These are phyloP conservation scores for Plasmodium gaboni DNA, from an alignment of 169 alveolate genomes.

Conservation along the genomic window DNA sequence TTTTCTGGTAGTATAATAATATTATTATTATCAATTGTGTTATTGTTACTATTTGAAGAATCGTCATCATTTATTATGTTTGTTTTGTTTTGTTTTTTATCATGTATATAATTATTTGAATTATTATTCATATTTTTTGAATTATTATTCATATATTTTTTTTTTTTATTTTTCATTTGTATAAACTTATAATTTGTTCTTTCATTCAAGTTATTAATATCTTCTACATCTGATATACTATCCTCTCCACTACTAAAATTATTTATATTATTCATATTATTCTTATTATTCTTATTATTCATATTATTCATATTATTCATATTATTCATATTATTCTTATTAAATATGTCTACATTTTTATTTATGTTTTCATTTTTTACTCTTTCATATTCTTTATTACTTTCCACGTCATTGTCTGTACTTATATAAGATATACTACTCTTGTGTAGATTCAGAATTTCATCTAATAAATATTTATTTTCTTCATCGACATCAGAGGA, in stretches of 20 bases:
- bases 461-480: not conserved
- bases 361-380: too few relatives aligned
- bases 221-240: constrained; percentile 52
- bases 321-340: not conserved
- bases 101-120: not conserved
- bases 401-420: too few relatives aligned
- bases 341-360: too few relatives aligned
- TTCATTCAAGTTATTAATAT: constrained; percentile 42
- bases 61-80: constrained; percentile 1
- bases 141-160: not conserved
- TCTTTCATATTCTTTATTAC: too few relatives aligned
- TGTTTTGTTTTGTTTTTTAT: not conserved
- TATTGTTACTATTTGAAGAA: not conserved
- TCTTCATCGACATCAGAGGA: too few relatives aligned
- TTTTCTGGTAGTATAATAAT: constrained; percentile 86
- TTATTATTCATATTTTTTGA: not conserved
- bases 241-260: constrained; percentile 1
- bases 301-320: too few relatives aligned
- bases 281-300: too few relatives aligned
- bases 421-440: too few relatives aligned
- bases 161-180: constrained; percentile 36
- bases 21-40: not conserved
- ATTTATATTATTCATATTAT: not conserved
- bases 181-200: constrained; percentile 35
- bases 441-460: not conserved